A percentile compares a stretch with the other conserved stretches of the same genome.
These are phyloP conservation scores for Ogataea pilisensis DNA, from an alignment of 805 yeast genomes.

Conservation along the genomic window DNA sequence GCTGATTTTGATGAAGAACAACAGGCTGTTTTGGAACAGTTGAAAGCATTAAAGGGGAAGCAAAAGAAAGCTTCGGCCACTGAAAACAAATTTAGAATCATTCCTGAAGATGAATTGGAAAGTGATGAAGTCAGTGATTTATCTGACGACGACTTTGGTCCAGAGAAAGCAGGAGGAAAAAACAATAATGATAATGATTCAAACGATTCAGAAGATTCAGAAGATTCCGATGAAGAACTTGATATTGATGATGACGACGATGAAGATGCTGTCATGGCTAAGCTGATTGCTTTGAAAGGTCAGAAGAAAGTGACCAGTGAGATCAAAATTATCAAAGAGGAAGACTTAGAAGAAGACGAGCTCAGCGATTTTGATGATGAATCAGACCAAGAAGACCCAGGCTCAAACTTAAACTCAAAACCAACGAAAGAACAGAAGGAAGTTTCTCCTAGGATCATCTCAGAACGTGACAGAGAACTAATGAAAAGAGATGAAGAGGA, in stretches of 20 bases:
- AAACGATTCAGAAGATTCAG: no score
- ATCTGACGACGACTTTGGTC: slow-evolving; percentile 5
- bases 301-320: slow-evolving; percentile 28
- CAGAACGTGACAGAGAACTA: slow-evolving; percentile 45
- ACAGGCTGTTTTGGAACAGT: slow-evolving; percentile 23
- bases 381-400: neutral
- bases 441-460: slow-evolving; percentile 22
- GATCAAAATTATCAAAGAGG: slow-evolving; percentile 7
- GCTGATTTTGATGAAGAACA: slow-evolving; percentile 21
- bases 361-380: slow-evolving; percentile 5
- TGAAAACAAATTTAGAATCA: slow-evolving; percentile 29
- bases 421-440: slow-evolving; percentile 7
- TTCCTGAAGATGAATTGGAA: slow-evolving; percentile 25
- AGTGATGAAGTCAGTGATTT: slow-evolving; percentile 20
- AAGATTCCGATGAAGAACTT: neutral
- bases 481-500: slow-evolving; percentile 68
- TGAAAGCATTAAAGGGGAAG: slow-evolving; percentile 23
- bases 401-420: slow-evolving; percentile 13
- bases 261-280: slow-evolving; percentile 54
- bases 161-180: no score
- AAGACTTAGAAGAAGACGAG: slow-evolving; percentile 10
- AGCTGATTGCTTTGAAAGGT: slow-evolving; percentile 57
- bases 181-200: no score
- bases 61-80: slow-evolving; percentile 25
- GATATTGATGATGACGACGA: slow-evolving; percentile 2